These are phyloP conservation scores for Themeda triandra DNA, from an alignment of 176 grass and related monocot genomes.

Conservation along the genomic window DNA sequence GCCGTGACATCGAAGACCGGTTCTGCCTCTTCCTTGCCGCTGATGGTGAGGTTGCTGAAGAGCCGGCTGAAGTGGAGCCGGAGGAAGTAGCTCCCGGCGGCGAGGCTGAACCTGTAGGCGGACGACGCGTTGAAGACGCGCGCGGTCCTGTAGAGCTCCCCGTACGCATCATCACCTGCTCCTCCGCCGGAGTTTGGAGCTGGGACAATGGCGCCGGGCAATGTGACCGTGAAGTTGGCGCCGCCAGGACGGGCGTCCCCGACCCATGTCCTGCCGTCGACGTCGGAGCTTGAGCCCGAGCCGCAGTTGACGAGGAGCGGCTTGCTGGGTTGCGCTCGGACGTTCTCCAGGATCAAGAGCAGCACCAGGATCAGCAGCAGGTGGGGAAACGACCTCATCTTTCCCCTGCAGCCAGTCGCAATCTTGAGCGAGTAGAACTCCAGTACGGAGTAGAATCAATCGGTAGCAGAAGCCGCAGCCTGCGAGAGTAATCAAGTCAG, in stretches of 20 bases:
- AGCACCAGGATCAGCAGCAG: conserved; percentile 17
- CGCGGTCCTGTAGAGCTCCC: conserved; percentile 59
- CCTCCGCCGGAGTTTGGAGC: conserved; percentile 7
- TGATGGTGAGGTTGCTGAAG: conserved; percentile 30
- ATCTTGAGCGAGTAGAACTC: conserved; percentile 3
- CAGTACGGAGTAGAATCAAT: no score
- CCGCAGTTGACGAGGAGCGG: conserved; percentile 71
- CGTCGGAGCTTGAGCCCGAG: conserved; percentile 25
- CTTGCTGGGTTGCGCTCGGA: neutral
- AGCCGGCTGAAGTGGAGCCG: conserved; percentile 83
- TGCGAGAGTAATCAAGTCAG: neutral
- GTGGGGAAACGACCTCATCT: conserved; percentile 12
- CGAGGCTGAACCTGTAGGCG: conserved; percentile 50
- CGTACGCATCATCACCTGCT: conserved; percentile 27
- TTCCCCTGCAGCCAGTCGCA: neutral
- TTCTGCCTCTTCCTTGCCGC: conserved; percentile 16
- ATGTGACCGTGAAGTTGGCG: conserved; percentile 60
- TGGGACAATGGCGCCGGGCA: conserved; percentile 29
- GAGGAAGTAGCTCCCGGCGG: conserved; percentile 68
- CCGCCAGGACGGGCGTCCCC: conserved; percentile 45
- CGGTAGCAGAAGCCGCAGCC: neutral
- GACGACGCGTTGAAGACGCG: conserved; percentile 67
- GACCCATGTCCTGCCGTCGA: conserved; percentile 56
- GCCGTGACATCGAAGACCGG: conserved; percentile 62
- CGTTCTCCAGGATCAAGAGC: neutral